Percentiles rank a stretch among this genome's conserved stretches.
Evolutionary conservation across 129 eudicot species (phyloP).

Genomic region (Apium graveolens): DNA sequence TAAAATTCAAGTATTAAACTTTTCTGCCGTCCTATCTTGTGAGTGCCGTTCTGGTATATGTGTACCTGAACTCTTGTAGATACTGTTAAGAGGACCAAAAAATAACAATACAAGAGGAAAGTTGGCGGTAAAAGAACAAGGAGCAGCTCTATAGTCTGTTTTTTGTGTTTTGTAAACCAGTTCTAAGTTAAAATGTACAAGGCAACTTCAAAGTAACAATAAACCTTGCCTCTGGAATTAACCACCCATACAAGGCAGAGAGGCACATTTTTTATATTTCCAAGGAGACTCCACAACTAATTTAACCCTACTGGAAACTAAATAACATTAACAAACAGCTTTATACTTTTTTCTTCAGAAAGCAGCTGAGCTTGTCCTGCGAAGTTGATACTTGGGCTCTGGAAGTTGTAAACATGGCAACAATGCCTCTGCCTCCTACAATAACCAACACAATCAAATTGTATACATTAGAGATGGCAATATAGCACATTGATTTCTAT

Average conservation of each 20-base stretch:
- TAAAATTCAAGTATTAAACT: neutral
- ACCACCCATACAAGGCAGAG: slow-evolving; percentile 3
- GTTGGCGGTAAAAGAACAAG: neutral
- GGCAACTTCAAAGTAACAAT: neutral
- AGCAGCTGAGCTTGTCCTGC: slow-evolving; percentile 67
- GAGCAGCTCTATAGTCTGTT: neutral
- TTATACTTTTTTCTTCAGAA: slow-evolving; percentile 33
- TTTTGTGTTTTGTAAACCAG: neutral
- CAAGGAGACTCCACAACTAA: neutral
- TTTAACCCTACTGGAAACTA: slow-evolving; percentile 4
- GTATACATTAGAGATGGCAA: neutral
- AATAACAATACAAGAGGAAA: neutral
- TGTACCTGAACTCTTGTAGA: too few relatives aligned
- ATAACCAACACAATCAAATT: slow-evolving; percentile 9
- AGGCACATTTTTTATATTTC: neutral
- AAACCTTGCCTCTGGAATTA: slow-evolving; percentile 5
- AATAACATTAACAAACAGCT: slow-evolving; percentile 17
- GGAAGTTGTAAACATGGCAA: slow-evolving; percentile 65
- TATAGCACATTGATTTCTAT: neutral
- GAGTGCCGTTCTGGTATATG: neutral
- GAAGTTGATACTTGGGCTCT: slow-evolving; percentile 63
- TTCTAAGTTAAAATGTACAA: slow-evolving; percentile 12
- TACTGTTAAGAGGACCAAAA: too few relatives aligned
- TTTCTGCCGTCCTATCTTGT: neutral
- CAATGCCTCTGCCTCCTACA: slow-evolving; percentile 64